Conservation (phyloP, 2,329 filamentous ascomycete species). For the Fragosphaeria purpurea region DNA sequence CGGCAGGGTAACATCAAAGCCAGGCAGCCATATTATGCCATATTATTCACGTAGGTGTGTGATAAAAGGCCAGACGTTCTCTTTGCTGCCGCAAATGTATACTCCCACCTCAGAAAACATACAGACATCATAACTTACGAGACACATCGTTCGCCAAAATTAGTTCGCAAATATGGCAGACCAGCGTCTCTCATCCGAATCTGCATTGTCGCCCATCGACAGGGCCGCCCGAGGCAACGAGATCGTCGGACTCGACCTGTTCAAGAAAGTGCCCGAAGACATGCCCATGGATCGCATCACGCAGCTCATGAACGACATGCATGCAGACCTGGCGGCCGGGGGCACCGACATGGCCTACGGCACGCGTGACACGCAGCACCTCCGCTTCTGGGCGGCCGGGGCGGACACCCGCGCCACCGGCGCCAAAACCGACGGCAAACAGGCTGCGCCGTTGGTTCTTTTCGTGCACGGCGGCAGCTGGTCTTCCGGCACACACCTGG, state of each 20-base stretch:
- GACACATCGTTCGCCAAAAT: too few species aligned
- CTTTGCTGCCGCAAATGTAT: too few species aligned
- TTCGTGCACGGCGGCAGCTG: background rate
- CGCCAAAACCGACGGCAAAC: background rate
- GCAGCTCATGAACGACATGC: background rate
- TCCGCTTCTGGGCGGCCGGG: background rate
- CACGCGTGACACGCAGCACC: background rate
- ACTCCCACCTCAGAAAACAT: too few species aligned
- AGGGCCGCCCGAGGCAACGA: background rate
- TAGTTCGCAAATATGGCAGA: too few species aligned
- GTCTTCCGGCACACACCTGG: background rate
- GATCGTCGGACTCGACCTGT: background rate
- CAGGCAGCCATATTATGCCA: too few species aligned
- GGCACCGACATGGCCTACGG: background rate
- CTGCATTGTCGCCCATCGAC: background rate
- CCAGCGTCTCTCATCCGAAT: too few species aligned
- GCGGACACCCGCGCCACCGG: background rate
- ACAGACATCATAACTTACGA: too few species aligned
- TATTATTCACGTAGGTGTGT: too few species aligned
- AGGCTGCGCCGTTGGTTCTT: background rate
- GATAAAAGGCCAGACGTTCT: too few species aligned
- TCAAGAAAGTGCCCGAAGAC: background rate
- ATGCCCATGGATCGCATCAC: background rate
- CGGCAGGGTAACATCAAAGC: too few species aligned
- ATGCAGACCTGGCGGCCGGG: background rate